Evolutionary conservation across 2,329 filamentous ascomycete genomes (phyloP), one percentile per base, ranked within the genome.

Genomic region (Herpotrichia juniperi): DNA sequence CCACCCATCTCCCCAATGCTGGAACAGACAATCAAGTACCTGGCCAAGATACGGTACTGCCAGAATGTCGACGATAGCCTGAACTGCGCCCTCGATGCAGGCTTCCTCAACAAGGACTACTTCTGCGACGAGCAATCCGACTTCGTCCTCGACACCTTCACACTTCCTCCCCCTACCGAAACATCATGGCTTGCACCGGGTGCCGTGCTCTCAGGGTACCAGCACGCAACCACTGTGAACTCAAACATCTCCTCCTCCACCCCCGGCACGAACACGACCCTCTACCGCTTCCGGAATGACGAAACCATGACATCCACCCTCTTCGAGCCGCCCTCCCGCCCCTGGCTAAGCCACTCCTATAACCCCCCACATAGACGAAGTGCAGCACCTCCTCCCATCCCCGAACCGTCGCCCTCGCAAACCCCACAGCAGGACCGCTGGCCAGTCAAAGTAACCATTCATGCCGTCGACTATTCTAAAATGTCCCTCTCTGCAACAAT

Each of bases 401-500:
- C 62, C 12, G 63, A 68, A 34, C 43, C 55, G 2, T 57, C 57
- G 3, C 58, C 62, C 6, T 52, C 59, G 6, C 59, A 62, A 10
- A 40, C 59, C 8, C 55, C 59, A 9, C 75, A 78, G 25, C 81
- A 83, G 49, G 84, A 87, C 59, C 80, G 81, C 39, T 89, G 86
- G 86, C 85, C 85, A 6, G 86, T 89, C 26, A 86, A 85, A 55
- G 85, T 89, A 47, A 86, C 81, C 2, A 81, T 89, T 32, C 84
- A 88, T 61, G 76, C 80, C 16, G 79, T 88, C 40, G 84, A 89
- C 67, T 81, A 80, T 61, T 74, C 78, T 4, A 77, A 74, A 16
- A 86, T 88, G 84, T 84, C 83, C 0, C 69, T 89, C 16, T 83
- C 84, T 19, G 86, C 86, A 3, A 88, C 85, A 7, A 89, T 89